Evolutionary conservation across 179 eudicot species (phyloP).

Genomic region (Drosera spatulata): DNA sequence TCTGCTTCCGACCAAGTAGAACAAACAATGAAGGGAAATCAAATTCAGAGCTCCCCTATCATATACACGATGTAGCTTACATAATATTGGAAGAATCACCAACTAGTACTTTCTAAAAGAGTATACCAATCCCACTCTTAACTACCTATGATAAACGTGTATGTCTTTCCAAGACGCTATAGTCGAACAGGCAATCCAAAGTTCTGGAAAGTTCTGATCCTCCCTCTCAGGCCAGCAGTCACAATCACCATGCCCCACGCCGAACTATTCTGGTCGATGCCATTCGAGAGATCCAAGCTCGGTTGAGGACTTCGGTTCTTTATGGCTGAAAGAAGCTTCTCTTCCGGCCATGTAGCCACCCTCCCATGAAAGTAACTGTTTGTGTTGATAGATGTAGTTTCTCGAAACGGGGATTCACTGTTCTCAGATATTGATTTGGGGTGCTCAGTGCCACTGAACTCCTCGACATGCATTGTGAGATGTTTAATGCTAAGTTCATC

Average conservation of each 20-base stretch:
- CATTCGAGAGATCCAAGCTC: conserved; percentile 62
- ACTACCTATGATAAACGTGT: no score
- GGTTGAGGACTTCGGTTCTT: conserved; percentile 53
- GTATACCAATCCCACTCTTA: no score
- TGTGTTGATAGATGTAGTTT: conserved; percentile 51
- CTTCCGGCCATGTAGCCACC: conserved; percentile 94
- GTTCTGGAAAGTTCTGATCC: no score
- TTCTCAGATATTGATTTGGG: conserved; percentile 29
- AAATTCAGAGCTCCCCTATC: no score
- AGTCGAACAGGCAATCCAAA: no score
- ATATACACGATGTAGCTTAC: no score
- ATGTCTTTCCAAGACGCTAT: no score
- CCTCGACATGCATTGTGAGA: conserved; percentile 66
- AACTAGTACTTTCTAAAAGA: no score
- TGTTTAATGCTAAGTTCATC: conserved; percentile 41
- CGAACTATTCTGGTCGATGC: conserved; percentile 35
- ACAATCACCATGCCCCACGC: conserved; percentile 93
- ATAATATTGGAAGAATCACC: no score
- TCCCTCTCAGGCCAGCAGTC: no score
- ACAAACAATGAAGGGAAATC: no score
- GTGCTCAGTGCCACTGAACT: conserved; percentile 32
- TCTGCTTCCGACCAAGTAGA: no score
- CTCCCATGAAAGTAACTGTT: conserved; percentile 73
- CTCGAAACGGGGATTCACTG: conserved; percentile 47
- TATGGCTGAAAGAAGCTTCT: conserved; percentile 46